These are phyloP conservation scores for Clavaria fumosa DNA, from an alignment of 768 basidiomycete genomes.

Conservation along the genomic window DNA sequence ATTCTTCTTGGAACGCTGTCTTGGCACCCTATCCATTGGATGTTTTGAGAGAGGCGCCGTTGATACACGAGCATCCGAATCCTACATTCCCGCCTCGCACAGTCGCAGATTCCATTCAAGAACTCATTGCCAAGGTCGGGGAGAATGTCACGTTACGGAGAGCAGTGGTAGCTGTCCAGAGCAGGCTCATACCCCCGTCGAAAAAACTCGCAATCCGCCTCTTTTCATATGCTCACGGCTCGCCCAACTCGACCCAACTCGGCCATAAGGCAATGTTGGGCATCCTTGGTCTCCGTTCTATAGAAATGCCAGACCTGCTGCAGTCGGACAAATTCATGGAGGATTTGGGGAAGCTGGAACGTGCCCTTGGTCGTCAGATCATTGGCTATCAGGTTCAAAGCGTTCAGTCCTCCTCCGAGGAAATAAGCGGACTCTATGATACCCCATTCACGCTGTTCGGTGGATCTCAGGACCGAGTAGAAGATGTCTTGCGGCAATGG, in stretches of 20 bases:
- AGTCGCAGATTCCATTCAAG: conserved; percentile 47
- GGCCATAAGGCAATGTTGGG: conserved; percentile 48
- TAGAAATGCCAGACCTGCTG: conserved; percentile 28
- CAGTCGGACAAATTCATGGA: conserved; percentile 31
- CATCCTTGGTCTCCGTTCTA: conserved; percentile 36
- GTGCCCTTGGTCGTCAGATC: conserved; percentile 72
- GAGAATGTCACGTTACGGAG: conserved; percentile 64
- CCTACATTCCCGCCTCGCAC: conserved; percentile 24
- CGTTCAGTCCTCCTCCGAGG: conserved; percentile 22
- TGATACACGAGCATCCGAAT: conserved; percentile 29
- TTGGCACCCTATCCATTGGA: conserved; percentile 40
- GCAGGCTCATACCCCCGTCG: conserved; percentile 21
- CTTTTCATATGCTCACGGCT: conserved; percentile 50
- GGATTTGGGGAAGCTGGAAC: conserved; percentile 50
- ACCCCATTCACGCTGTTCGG: conserved; percentile 70
- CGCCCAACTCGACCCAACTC: conserved; percentile 24
- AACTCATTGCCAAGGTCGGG: conserved; percentile 60
- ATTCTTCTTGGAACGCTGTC: conserved; percentile 16
- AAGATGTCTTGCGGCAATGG: conserved; percentile 39
- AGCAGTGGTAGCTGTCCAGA: conserved; percentile 30
- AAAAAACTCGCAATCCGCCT: conserved; percentile 27
- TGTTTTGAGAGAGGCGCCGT: conserved; percentile 41
- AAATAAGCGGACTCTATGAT: conserved; percentile 46
- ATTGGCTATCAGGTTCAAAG: conserved; percentile 61
- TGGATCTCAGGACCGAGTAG: conserved; percentile 28